These are phyloP conservation scores for Sapria himalayana DNA, from an alignment of 345 rosid species.

Conservation along the genomic window DNA sequence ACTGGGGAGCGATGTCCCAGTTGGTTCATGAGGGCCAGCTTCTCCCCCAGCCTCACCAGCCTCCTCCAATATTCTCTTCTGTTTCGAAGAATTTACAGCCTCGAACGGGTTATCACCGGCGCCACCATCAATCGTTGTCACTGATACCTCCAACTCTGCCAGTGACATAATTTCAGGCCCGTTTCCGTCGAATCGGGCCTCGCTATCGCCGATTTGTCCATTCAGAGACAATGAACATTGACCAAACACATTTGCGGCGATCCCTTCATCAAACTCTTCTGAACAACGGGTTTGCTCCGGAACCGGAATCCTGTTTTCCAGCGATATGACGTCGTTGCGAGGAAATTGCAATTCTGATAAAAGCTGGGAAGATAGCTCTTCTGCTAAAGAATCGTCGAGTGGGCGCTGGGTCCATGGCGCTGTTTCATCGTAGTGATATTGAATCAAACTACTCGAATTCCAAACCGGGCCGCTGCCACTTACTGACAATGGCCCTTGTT, in stretches of 20 bases:
- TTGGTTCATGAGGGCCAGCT: slow-evolving; percentile 19
- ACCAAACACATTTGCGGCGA: slow-evolving; percentile 10
- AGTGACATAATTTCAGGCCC: slow-evolving; percentile 6
- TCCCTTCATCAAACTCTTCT: slow-evolving; percentile 11
- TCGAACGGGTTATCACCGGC: slow-evolving; percentile 25
- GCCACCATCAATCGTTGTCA: slow-evolving; percentile 41
- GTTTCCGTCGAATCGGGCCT: slow-evolving; percentile 5
- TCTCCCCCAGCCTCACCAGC: too few relatives aligned
- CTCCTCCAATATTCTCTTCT: too few relatives aligned
- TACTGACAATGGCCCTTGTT: slow-evolving; percentile 7
- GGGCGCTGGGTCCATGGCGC: slow-evolving; percentile 46
- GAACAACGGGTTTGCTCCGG: slow-evolving; percentile 10
- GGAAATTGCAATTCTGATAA: slow-evolving; percentile 17
- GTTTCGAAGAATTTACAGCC: slow-evolving; percentile 11
- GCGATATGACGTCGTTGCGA: slow-evolving; percentile 21
- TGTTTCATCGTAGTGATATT: slow-evolving; percentile 43
- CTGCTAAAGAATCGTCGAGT: slow-evolving; percentile 29
- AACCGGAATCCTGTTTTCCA: slow-evolving; percentile 16
- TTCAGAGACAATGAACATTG: slow-evolving; percentile 7
- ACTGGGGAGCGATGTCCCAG: slow-evolving; percentile 34
- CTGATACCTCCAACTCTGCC: slow-evolving; percentile 22
- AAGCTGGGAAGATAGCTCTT: slow-evolving; percentile 32
- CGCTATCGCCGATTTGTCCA: slow-evolving; percentile 6
- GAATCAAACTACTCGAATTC: slow-evolving; percentile 18
- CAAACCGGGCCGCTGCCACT: slow-evolving; percentile 12